A percentile compares a stretch with the other conserved stretches of the same genome.
Conservation (phyloP, 495 filamentous ascomycete genomes). For the Trichoderma virens region DNA sequence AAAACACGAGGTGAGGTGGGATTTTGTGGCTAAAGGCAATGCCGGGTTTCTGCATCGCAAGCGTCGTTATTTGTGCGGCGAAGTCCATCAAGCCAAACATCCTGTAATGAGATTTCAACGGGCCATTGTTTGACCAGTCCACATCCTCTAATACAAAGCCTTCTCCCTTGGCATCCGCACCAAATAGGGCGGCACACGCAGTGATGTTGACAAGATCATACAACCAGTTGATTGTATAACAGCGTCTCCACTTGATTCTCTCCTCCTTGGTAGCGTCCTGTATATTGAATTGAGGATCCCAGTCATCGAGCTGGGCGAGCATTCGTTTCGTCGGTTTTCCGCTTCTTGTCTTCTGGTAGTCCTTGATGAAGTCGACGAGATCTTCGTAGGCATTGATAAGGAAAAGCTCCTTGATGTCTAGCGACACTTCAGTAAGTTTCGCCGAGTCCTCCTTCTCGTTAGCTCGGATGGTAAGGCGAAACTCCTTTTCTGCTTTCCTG, state of each 20-base stretch:
- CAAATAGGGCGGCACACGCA: not conserved
- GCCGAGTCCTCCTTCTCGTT: too few relatives aligned
- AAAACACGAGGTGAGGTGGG: not conserved
- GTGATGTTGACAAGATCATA: not conserved
- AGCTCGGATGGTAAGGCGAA: not conserved
- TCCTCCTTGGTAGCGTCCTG: not conserved
- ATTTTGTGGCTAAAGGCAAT: not conserved
- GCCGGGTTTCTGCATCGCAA: not conserved
- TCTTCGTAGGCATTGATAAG: not conserved
- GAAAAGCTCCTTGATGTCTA: not conserved
- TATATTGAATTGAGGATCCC: not conserved
- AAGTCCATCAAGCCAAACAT: not conserved
- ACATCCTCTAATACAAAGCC: not conserved
- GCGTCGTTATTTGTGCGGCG: not conserved
- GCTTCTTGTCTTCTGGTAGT: not conserved
- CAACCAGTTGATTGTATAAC: not conserved
- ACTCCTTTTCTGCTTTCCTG: not conserved
- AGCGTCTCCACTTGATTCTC: not conserved
- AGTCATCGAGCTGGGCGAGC: not conserved
- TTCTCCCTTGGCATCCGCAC: not conserved
- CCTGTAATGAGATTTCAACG: not conserved
- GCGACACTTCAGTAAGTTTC: not conserved
- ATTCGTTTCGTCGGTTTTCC: not conserved
- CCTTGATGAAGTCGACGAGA: not conserved
- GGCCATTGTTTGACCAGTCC: not conserved